phyloP scores from a whole-genome alignment of 2,329 filamentous ascomycete genomes.

The Furcasterigmium sp. region DNA sequence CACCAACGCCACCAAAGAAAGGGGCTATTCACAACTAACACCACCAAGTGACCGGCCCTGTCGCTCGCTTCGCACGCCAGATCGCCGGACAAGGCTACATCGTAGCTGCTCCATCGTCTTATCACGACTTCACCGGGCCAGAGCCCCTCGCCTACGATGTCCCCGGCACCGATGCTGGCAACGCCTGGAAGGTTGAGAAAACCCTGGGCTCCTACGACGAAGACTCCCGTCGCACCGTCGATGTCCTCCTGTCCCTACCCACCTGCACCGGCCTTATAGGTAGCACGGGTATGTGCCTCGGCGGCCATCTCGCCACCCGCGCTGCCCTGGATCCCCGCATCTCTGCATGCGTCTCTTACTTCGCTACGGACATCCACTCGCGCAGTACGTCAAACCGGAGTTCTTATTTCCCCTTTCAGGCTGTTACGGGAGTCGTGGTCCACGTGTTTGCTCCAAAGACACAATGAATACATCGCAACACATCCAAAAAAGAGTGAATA shows the following conservation, averaged over 20 bases:
- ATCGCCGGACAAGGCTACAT: constrained; percentile 93
- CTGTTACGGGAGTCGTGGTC: too few relatives aligned
- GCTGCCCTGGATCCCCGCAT: constrained; percentile 69
- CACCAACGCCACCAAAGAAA: not conserved
- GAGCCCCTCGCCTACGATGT: constrained; percentile 81
- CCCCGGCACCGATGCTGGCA: constrained; percentile 82
- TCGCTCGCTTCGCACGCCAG: constrained; percentile 82
- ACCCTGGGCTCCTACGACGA: constrained; percentile 83
- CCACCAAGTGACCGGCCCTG: constrained; percentile 74
- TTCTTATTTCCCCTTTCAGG: too few relatives aligned
- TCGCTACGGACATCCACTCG: constrained; percentile 86
- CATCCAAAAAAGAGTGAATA: too few relatives aligned
- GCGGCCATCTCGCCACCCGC: constrained; percentile 73
- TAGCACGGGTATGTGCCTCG: constrained; percentile 85
- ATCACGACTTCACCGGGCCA: constrained; percentile 88
- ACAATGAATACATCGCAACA: too few relatives aligned
- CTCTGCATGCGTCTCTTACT: constrained; percentile 76
- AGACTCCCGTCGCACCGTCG: constrained; percentile 63
- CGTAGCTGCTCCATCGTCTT: constrained; percentile 82
- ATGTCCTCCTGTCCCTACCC: constrained; percentile 63
- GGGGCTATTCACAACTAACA: not conserved
- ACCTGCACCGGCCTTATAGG: constrained; percentile 79
- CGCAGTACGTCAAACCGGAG: too few relatives aligned
- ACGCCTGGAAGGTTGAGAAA: constrained; percentile 81
- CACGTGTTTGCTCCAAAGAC: too few relatives aligned